Percentiles rank a stretch among this genome's conserved stretches.
phyloP scores from a whole-genome alignment of 192 early-diverging fungal genomes.

The Coemansia sp. region DNA sequence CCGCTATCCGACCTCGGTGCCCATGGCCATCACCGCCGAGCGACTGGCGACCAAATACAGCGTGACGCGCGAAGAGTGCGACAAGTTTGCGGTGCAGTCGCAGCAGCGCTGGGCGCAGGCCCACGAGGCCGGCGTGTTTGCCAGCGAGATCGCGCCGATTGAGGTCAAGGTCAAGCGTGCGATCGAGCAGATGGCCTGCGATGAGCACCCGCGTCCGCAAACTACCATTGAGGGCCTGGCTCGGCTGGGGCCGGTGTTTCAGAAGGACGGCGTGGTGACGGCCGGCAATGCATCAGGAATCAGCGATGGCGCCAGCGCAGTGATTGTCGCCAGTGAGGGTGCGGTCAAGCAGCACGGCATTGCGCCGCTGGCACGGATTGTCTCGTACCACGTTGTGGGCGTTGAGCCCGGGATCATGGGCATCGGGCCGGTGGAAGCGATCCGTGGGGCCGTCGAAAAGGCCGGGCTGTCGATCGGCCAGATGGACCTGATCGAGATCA shows the following conservation, averaged over 20 bases:
- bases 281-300: slow-evolving; percentile 96
- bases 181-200: slow-evolving; percentile 62
- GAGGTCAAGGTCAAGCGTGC: slow-evolving; percentile 73
- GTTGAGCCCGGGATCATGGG: slow-evolving; percentile 95
- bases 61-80: slow-evolving; percentile 76
- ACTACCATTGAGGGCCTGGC: slow-evolving; percentile 73
- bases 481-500: slow-evolving; percentile 92
- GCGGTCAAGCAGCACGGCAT: slow-evolving; percentile 77
- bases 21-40: slow-evolving; percentile 96
- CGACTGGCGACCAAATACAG: slow-evolving; percentile 82
- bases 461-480: slow-evolving; percentile 73
- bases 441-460: slow-evolving; percentile 75
- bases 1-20: slow-evolving; percentile 72
- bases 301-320: slow-evolving; percentile 85
- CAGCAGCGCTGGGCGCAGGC: slow-evolving; percentile 89
- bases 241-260: slow-evolving; percentile 83
- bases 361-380: slow-evolving; percentile 80
- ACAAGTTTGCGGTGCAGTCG: slow-evolving; percentile 73
- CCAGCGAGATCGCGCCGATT: slow-evolving; percentile 77
- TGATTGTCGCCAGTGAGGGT: slow-evolving; percentile 81
- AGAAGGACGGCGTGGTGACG: slow-evolving; percentile 84
- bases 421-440: slow-evolving; percentile 92
- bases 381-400: slow-evolving; percentile 78
- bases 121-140: slow-evolving; percentile 69
- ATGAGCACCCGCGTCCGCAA: slow-evolving; percentile 90